A percentile compares a stretch with the other conserved stretches of the same genome.
phyloP scores from a whole-genome alignment of 495 filamentous ascomycete genomes.

The Beverwykella pulmonaria region DNA sequence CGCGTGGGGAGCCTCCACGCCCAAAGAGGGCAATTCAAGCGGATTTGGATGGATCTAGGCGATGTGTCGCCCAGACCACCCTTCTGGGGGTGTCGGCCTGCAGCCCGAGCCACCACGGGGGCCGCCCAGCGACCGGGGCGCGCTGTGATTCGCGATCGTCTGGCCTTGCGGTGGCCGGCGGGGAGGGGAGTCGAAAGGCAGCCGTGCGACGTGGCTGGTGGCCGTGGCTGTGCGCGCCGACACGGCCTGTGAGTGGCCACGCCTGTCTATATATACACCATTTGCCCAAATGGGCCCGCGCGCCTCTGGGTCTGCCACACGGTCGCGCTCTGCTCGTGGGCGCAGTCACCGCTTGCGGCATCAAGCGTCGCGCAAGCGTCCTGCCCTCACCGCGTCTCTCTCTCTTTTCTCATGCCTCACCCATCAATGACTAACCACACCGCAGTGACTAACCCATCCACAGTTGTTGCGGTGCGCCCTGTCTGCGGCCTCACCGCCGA shows the following conservation, averaged over 20 bases:
- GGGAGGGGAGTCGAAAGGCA: background rate
- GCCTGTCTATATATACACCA: conserved; percentile 21
- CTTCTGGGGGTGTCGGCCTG: too few relatives aligned
- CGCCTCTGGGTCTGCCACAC: conserved; percentile 6
- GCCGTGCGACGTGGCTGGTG: background rate
- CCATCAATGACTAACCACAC: conserved; percentile 21
- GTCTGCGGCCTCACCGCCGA: conserved; percentile 24
- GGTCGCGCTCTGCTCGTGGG: background rate
- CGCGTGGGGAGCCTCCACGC: conserved; percentile 30
- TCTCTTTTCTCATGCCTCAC: background rate
- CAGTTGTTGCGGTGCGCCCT: conserved; percentile 7
- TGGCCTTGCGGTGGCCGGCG: too few relatives aligned
- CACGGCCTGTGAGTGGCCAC: background rate
- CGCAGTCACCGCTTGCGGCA: conserved; percentile 19
- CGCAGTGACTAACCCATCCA: background rate
- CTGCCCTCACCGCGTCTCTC: conserved; percentile 25
- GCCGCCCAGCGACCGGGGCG: conserved; percentile 9
- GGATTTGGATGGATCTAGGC: conserved; percentile 25
- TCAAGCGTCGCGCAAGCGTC: conserved; percentile 22
- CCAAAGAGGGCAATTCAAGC: conserved; percentile 31
- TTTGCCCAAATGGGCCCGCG: conserved; percentile 20
- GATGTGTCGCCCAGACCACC: too few relatives aligned
- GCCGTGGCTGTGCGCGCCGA: background rate
- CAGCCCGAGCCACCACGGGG: too few relatives aligned
- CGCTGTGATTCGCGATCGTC: too few relatives aligned